Evolutionary conservation across 2,329 filamentous ascomycete species (phyloP), one percentile per base, ranked within the genome.

Genomic region (Neonectria punicea): DNA sequence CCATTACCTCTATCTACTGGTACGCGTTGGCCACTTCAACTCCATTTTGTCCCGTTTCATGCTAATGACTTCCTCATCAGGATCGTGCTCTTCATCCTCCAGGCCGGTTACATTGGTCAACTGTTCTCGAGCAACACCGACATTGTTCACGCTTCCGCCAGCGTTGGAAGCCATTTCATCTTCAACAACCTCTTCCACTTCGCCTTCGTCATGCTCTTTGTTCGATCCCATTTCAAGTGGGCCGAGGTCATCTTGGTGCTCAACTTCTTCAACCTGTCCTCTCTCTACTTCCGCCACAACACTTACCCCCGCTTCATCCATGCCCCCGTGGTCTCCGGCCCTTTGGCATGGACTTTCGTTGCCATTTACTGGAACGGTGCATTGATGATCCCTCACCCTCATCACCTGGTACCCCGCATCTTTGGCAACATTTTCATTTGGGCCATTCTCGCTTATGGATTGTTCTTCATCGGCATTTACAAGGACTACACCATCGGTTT

Each of bases 321-420:
- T 79, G 82, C 90, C 11, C 89, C 93, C 6, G 89, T 90, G 49
- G 89, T 94, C 22, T 90, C 91, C 16, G 92, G 90, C 0, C 94
- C 94, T 6, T 84, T 97, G 71, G 92, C 80, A 14, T 97, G 93
- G 92, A 94, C 91, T 14, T 92, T 96, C 75, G 89, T 95, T 14
- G 92, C 92, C 32, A 85, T 97, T 58, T 95, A 94, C 84, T 97
- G 93, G 93, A 93, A 93, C 72, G 94, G 94, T 9, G 93, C 94
- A 20, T 90, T 94, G 53, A 92, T 92, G 76, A 87, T 95, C n/a
- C 83, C 83, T n/a, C 84, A 93, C 75, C 86, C 89, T 8, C 82
- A 90, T 62, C 86, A 83, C 63, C 79, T 93, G 5, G 84, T 90
- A 2, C 90, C 92, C n/a, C 85, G 93, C 53, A 90, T 97, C 70